Evolutionary conservation across 305 asterid genomes (phyloP), one percentile per base, ranked within the genome.

Genomic region (Fraxinus nigra): DNA sequence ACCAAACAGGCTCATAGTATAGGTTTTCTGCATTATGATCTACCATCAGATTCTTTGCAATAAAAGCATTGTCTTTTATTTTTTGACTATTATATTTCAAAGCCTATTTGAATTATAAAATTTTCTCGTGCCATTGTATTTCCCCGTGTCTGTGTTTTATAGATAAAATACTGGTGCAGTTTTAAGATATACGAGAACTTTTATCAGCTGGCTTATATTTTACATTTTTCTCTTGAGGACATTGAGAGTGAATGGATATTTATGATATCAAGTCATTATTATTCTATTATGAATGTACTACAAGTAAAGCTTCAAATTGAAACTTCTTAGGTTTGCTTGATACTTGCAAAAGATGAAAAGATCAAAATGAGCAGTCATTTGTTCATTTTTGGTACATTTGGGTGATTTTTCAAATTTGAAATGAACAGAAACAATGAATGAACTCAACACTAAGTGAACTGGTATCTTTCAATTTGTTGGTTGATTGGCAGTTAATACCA

Each of bases 21-120:
- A n/a, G 86, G 73, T 43, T 78, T 56, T 65, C 54, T 86, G 80
- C 81, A 76, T 83, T 79, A 63, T 61, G 67, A 61, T 81, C 9
- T 33, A 20, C 33, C 79, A 37, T 73, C 61, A 72, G 76, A 82
- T 82, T 80, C 61, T 37, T 73, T 56, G 16, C 40, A 81, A 22
- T 33, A 72, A 59, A 37, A 7, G 13, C 70, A 22, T n/a, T 32
- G 37, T 28, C 8, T 78, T 76, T 26, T 0, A 26, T 54, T 32
- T 54, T 65, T 79, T 72, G 63, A 67, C 76, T 37, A 38, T 38
- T 32, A 51, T 70, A 78, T 34, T 51, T 10, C 26, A 77, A 40
- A 65, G 69, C 33, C 59, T 51, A 22, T 79, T n/a, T 30, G 84
- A 40, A 72, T 35, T 28, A 28, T 67, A 28, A 67, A 22, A 22